Evolutionary conservation across 495 filamentous ascomycete genomes (phyloP), one percentile per base, ranked within the genome.

Genomic region (Trichocladium uniseriatum): DNA sequence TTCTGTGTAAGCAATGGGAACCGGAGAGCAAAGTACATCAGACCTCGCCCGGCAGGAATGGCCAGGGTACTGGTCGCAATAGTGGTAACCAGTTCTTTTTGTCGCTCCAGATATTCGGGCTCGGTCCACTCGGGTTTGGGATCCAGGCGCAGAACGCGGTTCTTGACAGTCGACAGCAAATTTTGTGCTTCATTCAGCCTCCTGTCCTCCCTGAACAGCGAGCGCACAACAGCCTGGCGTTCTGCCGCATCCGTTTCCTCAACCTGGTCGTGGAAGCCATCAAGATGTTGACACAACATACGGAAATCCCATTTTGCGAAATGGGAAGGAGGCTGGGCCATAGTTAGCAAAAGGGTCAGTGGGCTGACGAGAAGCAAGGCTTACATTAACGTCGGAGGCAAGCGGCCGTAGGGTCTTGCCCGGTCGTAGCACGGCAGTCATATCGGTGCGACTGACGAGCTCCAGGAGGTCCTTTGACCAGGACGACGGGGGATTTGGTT

Each of bases 141-240:
- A 44, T 80, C 69, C 45, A 88, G 85, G 24, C 83, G 81, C 28
- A 89, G 81, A n/a, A 83, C 73, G 19, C 89, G 80, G 19, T 83
- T 73, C 53, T 83, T 86, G 8, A 79, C 75, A 21, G 89, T 86
- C 40, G 91, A 85, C 6, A 99, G 70, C 39, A 99, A 69, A 48
- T 72, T 77, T 34, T 78, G 77, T 2, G 88, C 91, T 64, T 97
- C 92, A 20, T 82, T 70, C 44, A 94, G 83, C 16, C 92, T 83
- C 46, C 84, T 80, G 55, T 99, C 92, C 44, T 97, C 88, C 43
- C 82, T 82, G 72, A 95, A 99, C 43, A 97, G 82, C 13, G 91
- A 68, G 37, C 81, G 77, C 13, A 90, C 88, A 9, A 97, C 78
- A 1, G 80, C 78, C 59, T 87, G 81, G 14, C 89, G 77, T 57